These are phyloP conservation scores for Meyerozyma guilliermondii DNA, from an alignment of 1,139 yeast species.

Conservation along the genomic window DNA sequence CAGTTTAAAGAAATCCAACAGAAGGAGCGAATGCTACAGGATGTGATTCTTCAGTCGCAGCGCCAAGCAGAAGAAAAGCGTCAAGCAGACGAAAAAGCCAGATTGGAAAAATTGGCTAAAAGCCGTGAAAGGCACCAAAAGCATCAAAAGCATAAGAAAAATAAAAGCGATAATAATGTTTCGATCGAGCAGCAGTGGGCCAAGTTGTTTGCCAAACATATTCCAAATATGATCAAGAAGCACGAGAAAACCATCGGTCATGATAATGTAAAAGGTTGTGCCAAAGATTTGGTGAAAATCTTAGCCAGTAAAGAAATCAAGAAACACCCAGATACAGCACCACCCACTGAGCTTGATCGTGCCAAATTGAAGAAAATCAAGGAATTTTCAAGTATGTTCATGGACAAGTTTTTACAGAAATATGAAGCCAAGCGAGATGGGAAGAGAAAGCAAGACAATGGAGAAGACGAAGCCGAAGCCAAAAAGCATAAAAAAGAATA, in stretches of 20 bases:
- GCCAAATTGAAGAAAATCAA: conserved; percentile 69
- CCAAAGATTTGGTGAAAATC: conserved; percentile 66
- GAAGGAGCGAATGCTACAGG: conserved; percentile 33
- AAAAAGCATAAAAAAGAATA: too few relatives aligned
- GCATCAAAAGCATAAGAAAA: neutral
- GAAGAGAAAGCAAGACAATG: conserved; percentile 10
- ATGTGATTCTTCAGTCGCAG: conserved; percentile 31
- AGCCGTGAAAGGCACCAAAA: conserved; percentile 6
- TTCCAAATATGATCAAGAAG: conserved; percentile 74
- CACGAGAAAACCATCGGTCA: conserved; percentile 65
- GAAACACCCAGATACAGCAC: conserved; percentile 30
- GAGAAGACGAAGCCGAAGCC: conserved; percentile 1
- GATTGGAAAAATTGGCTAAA: conserved; percentile 8
- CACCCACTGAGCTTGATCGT: conserved; percentile 55
- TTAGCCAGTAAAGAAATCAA: conserved; percentile 63
- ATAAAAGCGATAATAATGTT: neutral
- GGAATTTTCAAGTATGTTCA: conserved; percentile 57
- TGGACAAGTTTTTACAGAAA: conserved; percentile 68
- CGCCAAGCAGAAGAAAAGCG: conserved; percentile 11
- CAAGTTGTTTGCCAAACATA: conserved; percentile 60
- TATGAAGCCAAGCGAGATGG: conserved; percentile 36
- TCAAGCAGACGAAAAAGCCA: conserved; percentile 8
- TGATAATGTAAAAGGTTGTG: conserved; percentile 70
- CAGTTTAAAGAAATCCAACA: conserved; percentile 25
- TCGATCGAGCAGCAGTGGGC: conserved; percentile 48